Percentiles rank a stretch among this genome's conserved stretches.
phyloP scores from a whole-genome alignment of 148 eudicot genomes.

The Vaccinium darrowii region DNA sequence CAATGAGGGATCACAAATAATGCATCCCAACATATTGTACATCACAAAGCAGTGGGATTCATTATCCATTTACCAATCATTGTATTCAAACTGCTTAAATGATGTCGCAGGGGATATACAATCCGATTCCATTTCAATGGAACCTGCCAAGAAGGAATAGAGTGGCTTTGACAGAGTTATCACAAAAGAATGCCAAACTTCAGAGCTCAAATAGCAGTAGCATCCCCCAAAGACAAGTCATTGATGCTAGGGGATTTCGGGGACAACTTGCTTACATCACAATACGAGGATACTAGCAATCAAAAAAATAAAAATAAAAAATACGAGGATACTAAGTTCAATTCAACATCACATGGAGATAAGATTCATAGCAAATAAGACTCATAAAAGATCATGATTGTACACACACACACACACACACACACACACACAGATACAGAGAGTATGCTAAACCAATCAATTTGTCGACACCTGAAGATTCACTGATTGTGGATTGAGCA shows the following conservation, averaged over 20 bases:
- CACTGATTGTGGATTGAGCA: constrained; percentile 37
- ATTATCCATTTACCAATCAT: background rate
- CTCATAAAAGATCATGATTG: no score
- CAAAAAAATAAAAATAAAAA: no score
- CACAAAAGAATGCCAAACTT: background rate
- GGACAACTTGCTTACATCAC: background rate
- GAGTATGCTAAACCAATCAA: background rate
- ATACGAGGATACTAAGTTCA: no score
- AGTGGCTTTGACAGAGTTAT: background rate
- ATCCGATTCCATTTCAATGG: background rate
- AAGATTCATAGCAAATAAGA: background rate
- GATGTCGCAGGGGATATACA: background rate
- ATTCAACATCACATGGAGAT: background rate
- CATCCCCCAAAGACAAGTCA: background rate
- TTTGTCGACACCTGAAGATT: constrained; percentile 29
- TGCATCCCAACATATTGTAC: background rate
- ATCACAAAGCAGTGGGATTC: background rate
- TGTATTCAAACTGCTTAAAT: background rate
- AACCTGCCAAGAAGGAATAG: background rate
- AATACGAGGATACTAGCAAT: background rate
- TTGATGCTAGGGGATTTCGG: background rate
- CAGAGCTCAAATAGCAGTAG: background rate
- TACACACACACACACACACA: no score
- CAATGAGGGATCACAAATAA: background rate
- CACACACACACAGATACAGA: no score